Percentiles rank a stretch among this genome's conserved stretches.
Conservation (phyloP, 208 protist species). For the Leishmania lainsoni region DNA sequence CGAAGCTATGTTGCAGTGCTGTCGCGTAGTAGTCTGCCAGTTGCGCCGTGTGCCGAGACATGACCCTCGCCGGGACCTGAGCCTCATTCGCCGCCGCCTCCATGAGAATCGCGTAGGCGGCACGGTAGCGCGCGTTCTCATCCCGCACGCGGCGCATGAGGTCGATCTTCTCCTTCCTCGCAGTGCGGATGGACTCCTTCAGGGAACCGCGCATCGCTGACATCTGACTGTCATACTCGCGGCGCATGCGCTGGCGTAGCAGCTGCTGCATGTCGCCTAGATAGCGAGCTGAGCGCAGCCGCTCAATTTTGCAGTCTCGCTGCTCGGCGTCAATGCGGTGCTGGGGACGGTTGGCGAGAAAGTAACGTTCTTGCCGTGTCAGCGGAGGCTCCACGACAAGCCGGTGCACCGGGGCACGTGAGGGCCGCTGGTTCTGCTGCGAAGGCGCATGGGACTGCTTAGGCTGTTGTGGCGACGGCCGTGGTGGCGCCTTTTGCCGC, state of each 20-base stretch:
- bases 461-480: not conserved
- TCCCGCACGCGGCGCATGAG: conserved; percentile 64
- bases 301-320: conserved; percentile 83
- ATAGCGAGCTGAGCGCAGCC: conserved; percentile 70
- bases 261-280: conserved; percentile 70
- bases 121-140: conserved; percentile 78
- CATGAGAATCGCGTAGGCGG: conserved; percentile 76
- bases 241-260: conserved; percentile 69
- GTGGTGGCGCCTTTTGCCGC: not conserved
- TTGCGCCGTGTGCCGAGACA: conserved; percentile 69
- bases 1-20: conserved; percentile 66
- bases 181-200: conserved; percentile 32
- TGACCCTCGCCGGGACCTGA: conserved; percentile 60
- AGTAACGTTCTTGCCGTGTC: conserved; percentile 45
- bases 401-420: not conserved
- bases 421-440: not conserved
- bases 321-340: conserved; percentile 49
- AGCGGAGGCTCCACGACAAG: conserved; percentile 46
- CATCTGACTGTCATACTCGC: conserved; percentile 57
- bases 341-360: conserved; percentile 57
- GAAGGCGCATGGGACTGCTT: not conserved
- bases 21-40: conserved; percentile 70
- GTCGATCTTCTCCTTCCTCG: conserved; percentile 47
- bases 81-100: conserved; percentile 66
- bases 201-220: conserved; percentile 50